Evolutionary conservation across 2,329 filamentous ascomycete genomes (phyloP).

Genomic region (Zalaria sp.): DNA sequence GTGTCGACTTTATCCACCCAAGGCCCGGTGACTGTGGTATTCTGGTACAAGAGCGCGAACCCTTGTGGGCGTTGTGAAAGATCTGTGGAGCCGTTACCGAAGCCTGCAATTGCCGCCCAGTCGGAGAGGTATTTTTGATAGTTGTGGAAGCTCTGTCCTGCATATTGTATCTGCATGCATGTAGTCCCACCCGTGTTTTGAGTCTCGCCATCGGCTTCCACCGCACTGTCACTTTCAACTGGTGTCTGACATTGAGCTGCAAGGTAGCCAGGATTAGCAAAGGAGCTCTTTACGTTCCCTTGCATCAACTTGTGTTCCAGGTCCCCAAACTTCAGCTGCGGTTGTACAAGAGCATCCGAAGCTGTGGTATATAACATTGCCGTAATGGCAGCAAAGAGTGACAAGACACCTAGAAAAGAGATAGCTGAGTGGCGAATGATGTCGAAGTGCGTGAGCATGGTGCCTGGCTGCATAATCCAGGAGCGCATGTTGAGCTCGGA

Average conservation of each 20-base stretch:
- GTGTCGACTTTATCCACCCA: constrained; percentile 54
- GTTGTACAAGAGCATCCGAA: constrained; percentile 60
- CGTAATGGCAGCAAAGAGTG: constrained; percentile 49
- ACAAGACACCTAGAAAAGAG: constrained; percentile 49
- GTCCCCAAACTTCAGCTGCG: constrained; percentile 48
- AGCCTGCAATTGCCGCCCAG: constrained; percentile 38
- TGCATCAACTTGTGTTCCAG: constrained; percentile 36
- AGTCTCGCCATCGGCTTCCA: neutral
- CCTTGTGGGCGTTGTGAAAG: constrained; percentile 41
- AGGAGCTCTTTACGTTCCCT: constrained; percentile 46
- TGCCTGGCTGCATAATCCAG: constrained; percentile 48
- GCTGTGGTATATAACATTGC: constrained; percentile 65
- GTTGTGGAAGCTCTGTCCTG: constrained; percentile 56
- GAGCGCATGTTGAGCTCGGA: constrained; percentile 66
- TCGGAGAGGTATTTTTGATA: constrained; percentile 44
- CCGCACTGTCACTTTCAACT: constrained; percentile 31
- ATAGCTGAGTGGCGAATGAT: constrained; percentile 48
- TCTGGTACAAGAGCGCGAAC: constrained; percentile 52
- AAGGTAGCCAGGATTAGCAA: constrained; percentile 49
- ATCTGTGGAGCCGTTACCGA: constrained; percentile 28
- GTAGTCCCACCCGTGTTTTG: constrained; percentile 29
- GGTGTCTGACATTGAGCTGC: constrained; percentile 46
- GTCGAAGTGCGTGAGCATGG: constrained; percentile 55
- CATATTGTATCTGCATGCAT: constrained; percentile 56
- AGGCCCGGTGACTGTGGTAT: constrained; percentile 53